Percentiles rank a stretch among this genome's conserved stretches.
Conservation (phyloP, 1,284 basidiomycete species). For the Microbotryum violaceum region DNA sequence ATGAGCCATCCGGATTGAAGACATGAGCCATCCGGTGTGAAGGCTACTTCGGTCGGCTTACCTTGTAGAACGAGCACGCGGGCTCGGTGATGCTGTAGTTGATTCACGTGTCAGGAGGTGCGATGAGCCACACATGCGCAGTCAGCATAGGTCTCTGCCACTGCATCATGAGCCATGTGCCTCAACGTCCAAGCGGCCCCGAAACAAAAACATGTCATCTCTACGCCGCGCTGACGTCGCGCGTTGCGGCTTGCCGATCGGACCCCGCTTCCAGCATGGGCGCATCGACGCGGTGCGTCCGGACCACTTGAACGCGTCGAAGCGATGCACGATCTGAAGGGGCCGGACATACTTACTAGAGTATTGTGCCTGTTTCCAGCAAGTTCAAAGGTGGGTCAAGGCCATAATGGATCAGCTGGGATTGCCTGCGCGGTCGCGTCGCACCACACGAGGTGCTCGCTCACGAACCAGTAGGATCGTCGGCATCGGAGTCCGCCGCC, state of each 20-base stretch:
- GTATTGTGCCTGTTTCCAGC: slow-evolving; percentile 5
- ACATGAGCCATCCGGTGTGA: not conserved
- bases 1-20: not conserved
- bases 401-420: not conserved
- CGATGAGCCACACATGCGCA: not conserved
- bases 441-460: not conserved
- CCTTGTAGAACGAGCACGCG: slow-evolving; percentile 26
- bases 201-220: not conserved
- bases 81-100: slow-evolving; percentile 25
- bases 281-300: too few relatives aligned
- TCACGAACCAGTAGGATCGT: slow-evolving; percentile 16
- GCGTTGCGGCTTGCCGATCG: too few relatives aligned
- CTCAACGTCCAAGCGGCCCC: too few relatives aligned
- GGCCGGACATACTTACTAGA: slow-evolving; percentile 13
- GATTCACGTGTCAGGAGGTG: not conserved
- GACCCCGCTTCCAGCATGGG: too few relatives aligned
- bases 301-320: too few relatives aligned
- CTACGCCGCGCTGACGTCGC: too few relatives aligned
- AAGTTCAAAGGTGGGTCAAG: not conserved
- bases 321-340: too few relatives aligned
- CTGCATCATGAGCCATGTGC: not conserved
- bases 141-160: not conserved
- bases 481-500: slow-evolving; percentile 2
- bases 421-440: not conserved
- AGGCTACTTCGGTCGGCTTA: not conserved